These are phyloP conservation scores for Trichoderma sp. DNA, from an alignment of 2,329 filamentous ascomycete species.

Conservation along the genomic window DNA sequence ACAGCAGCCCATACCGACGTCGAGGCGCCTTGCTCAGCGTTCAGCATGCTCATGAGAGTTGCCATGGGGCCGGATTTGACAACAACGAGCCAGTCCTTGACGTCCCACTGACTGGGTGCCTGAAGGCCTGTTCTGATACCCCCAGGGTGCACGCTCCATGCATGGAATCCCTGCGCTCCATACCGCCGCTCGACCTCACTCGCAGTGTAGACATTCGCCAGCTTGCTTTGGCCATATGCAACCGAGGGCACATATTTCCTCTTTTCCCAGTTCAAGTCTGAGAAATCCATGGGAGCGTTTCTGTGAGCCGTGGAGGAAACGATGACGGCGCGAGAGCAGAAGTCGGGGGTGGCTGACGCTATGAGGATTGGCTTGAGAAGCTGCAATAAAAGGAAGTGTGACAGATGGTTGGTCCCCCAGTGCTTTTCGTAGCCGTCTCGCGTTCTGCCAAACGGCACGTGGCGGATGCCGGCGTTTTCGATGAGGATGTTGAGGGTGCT, in stretches of 20 bases:
- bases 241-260: slow-evolving; percentile 36
- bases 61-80: slow-evolving; percentile 13
- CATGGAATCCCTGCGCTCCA: slow-evolving; percentile 48
- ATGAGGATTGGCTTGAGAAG: slow-evolving; percentile 45
- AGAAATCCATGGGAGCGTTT: slow-evolving; percentile 26
- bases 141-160: slow-evolving; percentile 49
- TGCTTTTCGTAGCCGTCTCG: slow-evolving; percentile 48
- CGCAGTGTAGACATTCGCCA: slow-evolving; percentile 54
- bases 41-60: slow-evolving; percentile 26
- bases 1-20: slow-evolving; percentile 50
- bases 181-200: slow-evolving; percentile 55
- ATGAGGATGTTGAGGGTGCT: slow-evolving; percentile 42
- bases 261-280: slow-evolving; percentile 35
- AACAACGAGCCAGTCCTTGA: slow-evolving; percentile 19
- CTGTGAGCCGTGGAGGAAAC: slow-evolving; percentile 33
- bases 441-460: slow-evolving; percentile 40
- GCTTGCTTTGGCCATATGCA: slow-evolving; percentile 54
- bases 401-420: slow-evolving; percentile 49
- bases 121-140: slow-evolving; percentile 40
- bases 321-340: slow-evolving; percentile 42
- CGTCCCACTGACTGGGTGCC: slow-evolving; percentile 4
- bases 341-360: slow-evolving; percentile 34
- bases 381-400: slow-evolving; percentile 49
- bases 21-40: slow-evolving; percentile 48
- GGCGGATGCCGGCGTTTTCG: slow-evolving; percentile 51